phyloP scores from a whole-genome alignment of 2,329 filamentous ascomycete genomes.

The Colletotrichum sp. region DNA sequence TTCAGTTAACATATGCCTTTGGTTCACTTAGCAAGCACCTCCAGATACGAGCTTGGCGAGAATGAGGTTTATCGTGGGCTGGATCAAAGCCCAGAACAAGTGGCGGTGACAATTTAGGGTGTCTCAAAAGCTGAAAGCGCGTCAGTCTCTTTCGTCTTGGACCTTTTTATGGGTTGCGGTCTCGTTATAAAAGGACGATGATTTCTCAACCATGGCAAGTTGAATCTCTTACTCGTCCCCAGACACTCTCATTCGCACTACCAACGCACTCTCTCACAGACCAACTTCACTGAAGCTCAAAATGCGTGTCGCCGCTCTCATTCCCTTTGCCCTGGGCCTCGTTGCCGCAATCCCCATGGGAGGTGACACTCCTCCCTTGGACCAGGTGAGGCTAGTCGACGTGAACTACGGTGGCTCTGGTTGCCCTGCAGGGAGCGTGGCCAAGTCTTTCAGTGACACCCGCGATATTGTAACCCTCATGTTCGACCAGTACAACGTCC shows the following conservation, averaged over 20 bases:
- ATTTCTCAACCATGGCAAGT: not conserved
- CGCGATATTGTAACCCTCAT: slow-evolving; percentile 49
- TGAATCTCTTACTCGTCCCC: not conserved
- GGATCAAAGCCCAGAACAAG: not conserved
- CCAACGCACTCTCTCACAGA: not conserved
- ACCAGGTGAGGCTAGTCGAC: slow-evolving; percentile 28
- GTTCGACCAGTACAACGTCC: slow-evolving; percentile 55
- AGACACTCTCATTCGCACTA: not conserved
- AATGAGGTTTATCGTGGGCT: not conserved
- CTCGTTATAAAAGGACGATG: not conserved
- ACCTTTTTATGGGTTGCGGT: not conserved
- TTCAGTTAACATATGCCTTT: not conserved
- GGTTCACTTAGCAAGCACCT: not conserved
- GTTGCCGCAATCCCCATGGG: slow-evolving; percentile 1
- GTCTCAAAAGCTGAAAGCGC: not conserved
- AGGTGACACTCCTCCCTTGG: slow-evolving; percentile 22
- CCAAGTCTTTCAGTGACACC: slow-evolving; percentile 27
- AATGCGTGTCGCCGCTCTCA: not conserved
- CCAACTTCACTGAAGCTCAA: not conserved
- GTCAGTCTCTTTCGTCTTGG: not conserved
- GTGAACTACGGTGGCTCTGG: slow-evolving; percentile 31
- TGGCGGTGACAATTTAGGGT: not conserved
- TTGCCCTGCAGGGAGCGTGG: slow-evolving; percentile 29
- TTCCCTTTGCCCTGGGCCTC: slow-evolving; percentile 1
- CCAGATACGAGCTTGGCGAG: not conserved